These are phyloP conservation scores for Didymosphaeria variabile DNA, from an alignment of 2,329 filamentous ascomycete genomes.

Conservation along the genomic window DNA sequence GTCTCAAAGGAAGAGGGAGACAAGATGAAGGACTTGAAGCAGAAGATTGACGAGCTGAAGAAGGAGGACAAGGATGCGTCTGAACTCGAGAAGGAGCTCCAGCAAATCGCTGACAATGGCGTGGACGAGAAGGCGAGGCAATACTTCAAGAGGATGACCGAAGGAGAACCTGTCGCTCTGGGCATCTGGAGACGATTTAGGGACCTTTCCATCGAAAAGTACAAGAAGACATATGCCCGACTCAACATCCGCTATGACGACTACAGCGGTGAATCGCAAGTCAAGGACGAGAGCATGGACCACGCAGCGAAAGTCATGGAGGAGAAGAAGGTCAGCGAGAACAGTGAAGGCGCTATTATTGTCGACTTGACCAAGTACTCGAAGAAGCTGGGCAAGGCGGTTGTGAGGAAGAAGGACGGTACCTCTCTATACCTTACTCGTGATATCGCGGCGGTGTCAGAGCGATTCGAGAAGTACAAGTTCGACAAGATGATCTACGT, in stretches of 20 bases:
- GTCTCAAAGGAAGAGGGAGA: conserved; percentile 72
- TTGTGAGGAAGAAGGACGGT: conserved; percentile 73
- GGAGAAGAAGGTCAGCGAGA: conserved; percentile 68
- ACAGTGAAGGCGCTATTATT: conserved; percentile 71
- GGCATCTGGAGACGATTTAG: conserved; percentile 71
- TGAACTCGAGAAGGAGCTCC: conserved; percentile 53
- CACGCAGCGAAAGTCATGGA: conserved; percentile 67
- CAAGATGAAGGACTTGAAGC: conserved; percentile 66
- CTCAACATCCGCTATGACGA: conserved; percentile 72
- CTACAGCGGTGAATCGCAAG: conserved; percentile 75
- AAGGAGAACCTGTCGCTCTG: conserved; percentile 67
- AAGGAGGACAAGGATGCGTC: conserved; percentile 54
- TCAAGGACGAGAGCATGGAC: conserved; percentile 69
- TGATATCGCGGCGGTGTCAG: conserved; percentile 72
- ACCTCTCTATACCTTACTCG: conserved; percentile 74
- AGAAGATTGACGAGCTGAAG: conserved; percentile 46
- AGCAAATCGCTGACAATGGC: conserved; percentile 32
- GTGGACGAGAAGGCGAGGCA: conserved; percentile 76
- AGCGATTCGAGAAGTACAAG: conserved; percentile 68
- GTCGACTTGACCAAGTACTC: conserved; percentile 75
- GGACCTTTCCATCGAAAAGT: conserved; percentile 70
- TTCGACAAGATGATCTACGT: conserved; percentile 77
- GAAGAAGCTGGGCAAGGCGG: conserved; percentile 73
- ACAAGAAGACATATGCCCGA: conserved; percentile 70
- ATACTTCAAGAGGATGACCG: conserved; percentile 75